These are phyloP conservation scores for Xylaria sp. DNA, from an alignment of 2,329 filamentous ascomycete species.

Conservation along the genomic window DNA sequence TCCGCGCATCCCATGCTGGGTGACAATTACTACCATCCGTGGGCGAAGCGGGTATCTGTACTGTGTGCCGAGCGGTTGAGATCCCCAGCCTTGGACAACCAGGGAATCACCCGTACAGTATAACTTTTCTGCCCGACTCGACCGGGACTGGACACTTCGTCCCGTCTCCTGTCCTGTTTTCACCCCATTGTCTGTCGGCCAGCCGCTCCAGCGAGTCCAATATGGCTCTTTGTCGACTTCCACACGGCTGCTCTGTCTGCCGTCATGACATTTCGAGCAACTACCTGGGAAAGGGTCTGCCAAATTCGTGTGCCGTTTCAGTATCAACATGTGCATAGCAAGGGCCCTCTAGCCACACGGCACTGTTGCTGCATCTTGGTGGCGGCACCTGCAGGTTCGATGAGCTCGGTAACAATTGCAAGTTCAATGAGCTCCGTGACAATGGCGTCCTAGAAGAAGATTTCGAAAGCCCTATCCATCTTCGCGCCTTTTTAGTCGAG, in stretches of 20 bases:
- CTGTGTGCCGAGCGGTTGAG: conserved; percentile 26
- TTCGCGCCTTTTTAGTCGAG: conserved; percentile 12
- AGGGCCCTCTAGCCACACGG: conserved; percentile 18
- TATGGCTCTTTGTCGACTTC: conserved; percentile 14
- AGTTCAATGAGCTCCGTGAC: conserved; percentile 25
- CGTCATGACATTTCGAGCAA: conserved; percentile 12
- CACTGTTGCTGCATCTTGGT: conserved; percentile 21
- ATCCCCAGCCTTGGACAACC: conserved; percentile 15
- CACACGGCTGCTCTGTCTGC: neutral
- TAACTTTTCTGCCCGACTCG: conserved; percentile 14
- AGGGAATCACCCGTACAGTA: conserved; percentile 24
- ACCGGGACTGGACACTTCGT: conserved; percentile 18
- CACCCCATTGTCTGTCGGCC: conserved; percentile 13
- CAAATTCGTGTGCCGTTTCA: conserved; percentile 25
- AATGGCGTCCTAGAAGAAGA: conserved; percentile 8
- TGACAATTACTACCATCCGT: conserved; percentile 36
- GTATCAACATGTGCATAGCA: conserved; percentile 27
- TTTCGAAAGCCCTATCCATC: conserved; percentile 14
- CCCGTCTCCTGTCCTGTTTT: conserved; percentile 24
- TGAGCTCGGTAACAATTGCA: conserved; percentile 27
- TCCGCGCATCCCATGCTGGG: conserved; percentile 20
- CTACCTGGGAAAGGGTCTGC: conserved; percentile 20
- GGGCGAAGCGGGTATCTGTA: conserved; percentile 28
- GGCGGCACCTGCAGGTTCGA: conserved; percentile 31
- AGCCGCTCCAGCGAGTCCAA: conserved; percentile 13